Conservation (phyloP, 768 basidiomycete species). For the Lentinus tigrinus region DNA sequence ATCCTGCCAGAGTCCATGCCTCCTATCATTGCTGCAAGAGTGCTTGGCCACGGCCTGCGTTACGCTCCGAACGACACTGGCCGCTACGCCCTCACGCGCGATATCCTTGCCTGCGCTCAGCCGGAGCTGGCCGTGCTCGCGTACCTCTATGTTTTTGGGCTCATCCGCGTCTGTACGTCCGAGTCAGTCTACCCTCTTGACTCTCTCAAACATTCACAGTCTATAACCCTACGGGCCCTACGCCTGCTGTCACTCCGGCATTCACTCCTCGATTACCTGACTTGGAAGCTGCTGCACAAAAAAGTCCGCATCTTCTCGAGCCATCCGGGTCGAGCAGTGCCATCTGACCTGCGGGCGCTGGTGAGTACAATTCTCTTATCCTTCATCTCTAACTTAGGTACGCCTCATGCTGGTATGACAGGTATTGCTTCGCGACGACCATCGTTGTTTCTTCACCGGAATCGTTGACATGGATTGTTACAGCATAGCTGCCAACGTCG, state of each 20-base stretch:
- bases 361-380: not conserved
- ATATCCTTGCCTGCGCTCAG: not conserved
- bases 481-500: not conserved
- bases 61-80: slow-evolving; percentile 5
- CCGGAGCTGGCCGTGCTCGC: not conserved
- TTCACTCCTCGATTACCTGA: not conserved
- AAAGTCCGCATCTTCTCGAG: not conserved
- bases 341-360: not conserved
- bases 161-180: not conserved
- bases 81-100: slow-evolving; percentile 4
- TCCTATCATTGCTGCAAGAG: not conserved
- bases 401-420: not conserved
- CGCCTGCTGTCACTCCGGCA: not conserved
- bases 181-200: not conserved
- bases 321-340: not conserved
- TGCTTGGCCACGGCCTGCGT: slow-evolving; percentile 3
- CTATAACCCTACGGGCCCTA: not conserved
- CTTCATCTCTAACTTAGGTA: too few relatives aligned
- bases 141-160: not conserved
- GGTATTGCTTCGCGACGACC: not conserved
- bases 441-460: not conserved
- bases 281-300: not conserved
- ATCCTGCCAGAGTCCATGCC: not conserved
- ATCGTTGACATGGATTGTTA: not conserved
- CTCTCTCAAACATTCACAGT: not conserved